Base-by-base conservation (phyloP, 768 basidiomycete genomes). In the Dictyophora rubrovolvata region DNA sequence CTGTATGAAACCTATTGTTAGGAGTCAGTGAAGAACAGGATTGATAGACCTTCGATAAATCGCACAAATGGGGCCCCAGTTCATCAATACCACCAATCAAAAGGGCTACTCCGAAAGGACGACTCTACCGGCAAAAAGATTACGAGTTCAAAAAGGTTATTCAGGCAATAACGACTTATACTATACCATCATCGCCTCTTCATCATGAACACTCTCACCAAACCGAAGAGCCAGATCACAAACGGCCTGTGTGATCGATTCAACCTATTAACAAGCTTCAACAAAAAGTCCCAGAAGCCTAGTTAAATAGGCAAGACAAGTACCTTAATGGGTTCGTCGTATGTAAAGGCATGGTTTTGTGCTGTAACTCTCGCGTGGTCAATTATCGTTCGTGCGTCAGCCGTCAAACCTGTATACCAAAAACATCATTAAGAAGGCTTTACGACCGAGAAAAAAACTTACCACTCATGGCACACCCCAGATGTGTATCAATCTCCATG, bases 361-460 rank as follows among this genome's bases (percentile, higher is more conserved):
- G 90, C 82, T 5, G 96, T 98, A 60, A 99, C 94, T 61, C 96
- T 83, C 23, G 96, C 96, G 69, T 99, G 96, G 80, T 99, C 96
- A 72, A 99, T 91, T 90, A 99, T 99, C 52, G 96, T 99, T 63
- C 96, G 84, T 49, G 96, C 95, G 74, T 99, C 96, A 57, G 96
- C 95, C 58, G 93, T 96, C 62, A 99, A 80, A 34, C 77, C 77
- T 53, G 34, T 48, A 10, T 21, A 8, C 22, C 21, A 48, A 20
- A 37, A 48, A n/a, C 2, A 21, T n/a, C 7, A 28, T 20, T 14
- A 56, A 34, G 28, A n/a, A n/a, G n/a, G n/a, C n/a, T n/a, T n/a
- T n/a, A n/a, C 22, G 50, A 60, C 53, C 11, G 3, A 14, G 23
- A 10, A 60, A 10, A 21, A 33, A 59, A 52, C 57, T 53, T 17